phyloP scores from a whole-genome alignment of 176 grass and related monocot genomes.

The Aegilops speltoides region DNA sequence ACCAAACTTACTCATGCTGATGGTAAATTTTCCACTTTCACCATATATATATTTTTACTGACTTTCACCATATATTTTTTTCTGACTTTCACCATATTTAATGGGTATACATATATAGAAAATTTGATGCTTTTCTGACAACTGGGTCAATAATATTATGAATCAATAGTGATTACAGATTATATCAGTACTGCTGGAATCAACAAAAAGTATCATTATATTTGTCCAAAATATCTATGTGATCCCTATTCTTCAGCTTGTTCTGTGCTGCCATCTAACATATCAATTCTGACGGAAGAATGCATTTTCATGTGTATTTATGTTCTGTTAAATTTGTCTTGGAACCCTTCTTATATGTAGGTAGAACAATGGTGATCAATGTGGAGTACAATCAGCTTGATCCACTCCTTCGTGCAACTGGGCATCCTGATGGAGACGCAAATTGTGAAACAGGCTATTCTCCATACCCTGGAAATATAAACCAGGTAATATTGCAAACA shows the following conservation, averaged over 20 bases:
- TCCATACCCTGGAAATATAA: constrained; percentile 98
- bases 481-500: constrained; percentile 67
- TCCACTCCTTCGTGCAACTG: constrained; percentile 81
- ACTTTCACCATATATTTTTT: too few species aligned
- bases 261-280: neutral
- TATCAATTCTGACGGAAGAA: neutral
- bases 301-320: neutral
- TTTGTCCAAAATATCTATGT: neutral
- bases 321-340: constrained; percentile 1
- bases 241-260: neutral
- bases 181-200: neutral
- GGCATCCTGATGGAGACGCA: constrained; percentile 90
- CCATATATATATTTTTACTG: neutral
- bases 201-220: neutral
- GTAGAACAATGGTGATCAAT: constrained; percentile 95
- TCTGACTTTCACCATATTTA: neutral
- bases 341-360: constrained; percentile 41
- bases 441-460: constrained; percentile 89
- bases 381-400: constrained; percentile 99
- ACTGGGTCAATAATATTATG: neutral
- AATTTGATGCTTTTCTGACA: neutral
- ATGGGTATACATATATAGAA: neutral
- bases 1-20: constrained; percentile 90
- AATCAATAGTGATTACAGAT: neutral
- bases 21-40: constrained; percentile 43